Evolutionary conservation across 257 asterid species (phyloP).

Genomic region (Verbena officinalis): DNA sequence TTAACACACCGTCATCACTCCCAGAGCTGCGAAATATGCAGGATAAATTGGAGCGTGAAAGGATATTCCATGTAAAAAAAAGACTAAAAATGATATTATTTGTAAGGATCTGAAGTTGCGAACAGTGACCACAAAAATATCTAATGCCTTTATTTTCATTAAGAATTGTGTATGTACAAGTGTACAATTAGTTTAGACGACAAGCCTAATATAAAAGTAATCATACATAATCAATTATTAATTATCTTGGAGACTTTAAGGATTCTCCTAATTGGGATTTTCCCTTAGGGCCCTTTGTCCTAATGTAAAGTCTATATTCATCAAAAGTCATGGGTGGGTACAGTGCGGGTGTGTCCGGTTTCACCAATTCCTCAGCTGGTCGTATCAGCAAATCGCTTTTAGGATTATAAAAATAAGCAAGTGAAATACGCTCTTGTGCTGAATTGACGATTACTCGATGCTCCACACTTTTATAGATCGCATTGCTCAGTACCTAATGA

Average conservation of each 20-base stretch:
- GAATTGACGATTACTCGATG: slow-evolving; percentile 77
- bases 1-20: too few species aligned
- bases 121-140: too few species aligned
- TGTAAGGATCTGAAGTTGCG: too few species aligned
- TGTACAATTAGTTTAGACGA: too few species aligned
- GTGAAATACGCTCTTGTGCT: slow-evolving; percentile 50
- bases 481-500: slow-evolving; percentile 68
- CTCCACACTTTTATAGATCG: slow-evolving; percentile 69
- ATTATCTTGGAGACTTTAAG: slow-evolving; percentile 18
- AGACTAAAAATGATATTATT: too few species aligned
- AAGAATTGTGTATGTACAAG: too few species aligned
- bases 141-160: too few species aligned
- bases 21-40: too few species aligned
- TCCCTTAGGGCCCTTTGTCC: slow-evolving; percentile 74
- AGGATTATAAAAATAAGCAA: slow-evolving; percentile 73
- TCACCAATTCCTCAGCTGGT: slow-evolving; percentile 58
- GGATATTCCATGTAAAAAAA: too few species aligned
- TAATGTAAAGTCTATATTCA: slow-evolving; percentile 66
- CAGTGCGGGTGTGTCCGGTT: slow-evolving; percentile 48
- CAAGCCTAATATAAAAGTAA: too few species aligned
- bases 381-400: slow-evolving; percentile 57
- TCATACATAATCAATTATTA: too few species aligned
- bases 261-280: slow-evolving; percentile 62
- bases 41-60: too few species aligned
- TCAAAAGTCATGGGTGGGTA: slow-evolving; percentile 70